These are phyloP conservation scores for Elongisporangium senticosum DNA, from an alignment of 352 stramenopile genomes.

Conservation along the genomic window DNA sequence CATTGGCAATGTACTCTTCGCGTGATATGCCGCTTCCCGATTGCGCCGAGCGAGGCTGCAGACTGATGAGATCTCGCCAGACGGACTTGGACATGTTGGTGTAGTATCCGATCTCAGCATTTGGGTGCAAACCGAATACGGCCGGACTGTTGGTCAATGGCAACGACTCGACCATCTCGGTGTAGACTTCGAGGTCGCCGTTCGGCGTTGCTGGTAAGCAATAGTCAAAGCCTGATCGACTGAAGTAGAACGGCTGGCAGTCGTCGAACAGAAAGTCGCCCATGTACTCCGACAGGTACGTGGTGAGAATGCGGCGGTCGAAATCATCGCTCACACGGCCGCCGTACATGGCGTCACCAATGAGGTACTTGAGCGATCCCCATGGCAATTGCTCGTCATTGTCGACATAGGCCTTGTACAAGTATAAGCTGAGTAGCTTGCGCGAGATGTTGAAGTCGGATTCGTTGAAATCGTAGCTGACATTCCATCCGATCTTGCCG, in stretches of 20 bases:
- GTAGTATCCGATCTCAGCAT: slow-evolving; percentile 96
- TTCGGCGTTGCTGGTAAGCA: slow-evolving; percentile 39
- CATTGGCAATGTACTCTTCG: slow-evolving; percentile 91
- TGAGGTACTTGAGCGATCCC: slow-evolving; percentile 93
- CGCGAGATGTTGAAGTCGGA: slow-evolving; percentile 94
- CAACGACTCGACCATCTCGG: slow-evolving; percentile 81
- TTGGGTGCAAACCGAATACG: slow-evolving; percentile 95
- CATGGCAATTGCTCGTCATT: slow-evolving; percentile 92
- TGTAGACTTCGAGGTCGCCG: slow-evolving; percentile 75
- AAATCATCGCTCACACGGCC: slow-evolving; percentile 95
- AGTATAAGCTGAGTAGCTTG: slow-evolving; percentile 89
- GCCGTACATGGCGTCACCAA: slow-evolving; percentile 97
- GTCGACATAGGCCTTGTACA: slow-evolving; percentile 92
- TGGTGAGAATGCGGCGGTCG: slow-evolving; percentile 93
- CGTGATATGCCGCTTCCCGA: slow-evolving; percentile 76
- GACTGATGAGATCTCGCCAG: slow-evolving; percentile 89
- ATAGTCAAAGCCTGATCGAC: slow-evolving; percentile 92
- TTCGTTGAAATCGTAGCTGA: slow-evolving; percentile 97
- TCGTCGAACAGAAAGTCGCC: slow-evolving; percentile 96
- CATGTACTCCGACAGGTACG: slow-evolving; percentile 95
- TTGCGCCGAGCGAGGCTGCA: slow-evolving; percentile 86
- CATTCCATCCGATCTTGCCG: slow-evolving; percentile 96
- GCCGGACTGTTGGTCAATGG: slow-evolving; percentile 92
- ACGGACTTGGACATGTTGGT: slow-evolving; percentile 93
- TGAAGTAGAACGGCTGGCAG: slow-evolving; percentile 93